Evolutionary conservation across 768 basidiomycete genomes (phyloP), one percentile per base, ranked within the genome.

Genomic region (Solioccasus polychromus): DNA sequence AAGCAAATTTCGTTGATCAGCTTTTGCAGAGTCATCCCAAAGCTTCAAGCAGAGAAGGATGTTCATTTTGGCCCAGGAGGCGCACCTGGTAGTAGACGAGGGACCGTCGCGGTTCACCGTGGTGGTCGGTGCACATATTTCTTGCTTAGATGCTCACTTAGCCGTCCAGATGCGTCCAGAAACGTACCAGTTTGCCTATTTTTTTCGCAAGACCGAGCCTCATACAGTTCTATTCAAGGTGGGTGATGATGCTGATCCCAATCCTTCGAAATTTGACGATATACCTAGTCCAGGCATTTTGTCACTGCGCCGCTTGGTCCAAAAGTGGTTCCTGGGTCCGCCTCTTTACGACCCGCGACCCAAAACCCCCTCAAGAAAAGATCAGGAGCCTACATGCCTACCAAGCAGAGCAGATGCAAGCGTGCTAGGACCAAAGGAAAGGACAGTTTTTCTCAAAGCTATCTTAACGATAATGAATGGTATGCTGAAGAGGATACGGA

Each of bases 141-240:
- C 37, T 38, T 34, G 17, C 34, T 32, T 38, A 5, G 35, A 23
- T 39, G 41, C 45, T 40, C 41, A 39, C 44, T 46, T 29, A 45
- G 35, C 4, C 45, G 45, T 42, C 28, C 20, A 39, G 26, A 32
- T 39, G 35, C 42, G 30, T 23, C 38, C 61, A 94, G 92, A 88
- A 48, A 78, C 77, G 0, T 95, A 94, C 59, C 92, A 95, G 53
- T 92, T 91, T 62, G 91, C 87, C 38, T 95, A 91, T 62, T 95
- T 93, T 68, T 72, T 94, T 53, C 79, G 90, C 19, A 83, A 83
- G 65, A 83, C 80, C 3, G 90, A 92, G 41, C 77, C 86, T 9
- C 89, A 94, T 63, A 82, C 88, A 0, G 75, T 93, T 2, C 70
- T 92, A 8, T 70, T 89, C 54, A 95, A 95, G 75, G 92, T 87